phyloP scores from a whole-genome alignment of 805 yeast species.

The Starmerella stellata region DNA sequence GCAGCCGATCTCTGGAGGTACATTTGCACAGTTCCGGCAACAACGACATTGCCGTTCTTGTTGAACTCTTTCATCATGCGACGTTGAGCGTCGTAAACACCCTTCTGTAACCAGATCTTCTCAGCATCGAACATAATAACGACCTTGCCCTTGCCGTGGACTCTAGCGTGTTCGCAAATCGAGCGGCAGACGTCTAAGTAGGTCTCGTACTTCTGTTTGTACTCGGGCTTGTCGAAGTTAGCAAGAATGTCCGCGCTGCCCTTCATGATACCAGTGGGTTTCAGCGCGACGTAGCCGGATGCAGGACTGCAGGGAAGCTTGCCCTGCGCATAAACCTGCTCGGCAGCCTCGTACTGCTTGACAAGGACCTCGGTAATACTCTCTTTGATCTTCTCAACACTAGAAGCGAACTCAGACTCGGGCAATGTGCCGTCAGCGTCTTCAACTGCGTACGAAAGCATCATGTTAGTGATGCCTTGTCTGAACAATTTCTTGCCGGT shows the following conservation, averaged over 20 bases:
- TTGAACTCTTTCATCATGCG: constrained; percentile 59
- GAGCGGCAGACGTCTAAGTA: constrained; percentile 48
- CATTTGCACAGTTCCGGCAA: constrained; percentile 87
- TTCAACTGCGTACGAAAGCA: constrained; percentile 85
- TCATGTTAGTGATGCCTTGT: constrained; percentile 80
- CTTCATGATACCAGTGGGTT: constrained; percentile 75
- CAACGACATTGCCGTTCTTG: constrained; percentile 38
- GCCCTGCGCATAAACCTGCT: constrained; percentile 15
- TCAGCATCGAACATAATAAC: constrained; percentile 76
- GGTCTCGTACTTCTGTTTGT: constrained; percentile 33
- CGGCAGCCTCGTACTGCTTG: constrained; percentile 32
- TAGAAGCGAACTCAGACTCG: constrained; percentile 28
- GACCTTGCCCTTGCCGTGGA: constrained; percentile 30
- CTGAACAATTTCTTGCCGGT: constrained; percentile 51
- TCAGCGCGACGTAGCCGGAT: constrained; percentile 81
- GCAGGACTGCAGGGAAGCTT: constrained; percentile 48
- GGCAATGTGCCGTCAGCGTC: constrained; percentile 55
- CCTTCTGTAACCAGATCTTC: constrained; percentile 69
- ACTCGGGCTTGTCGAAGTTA: constrained; percentile 39
- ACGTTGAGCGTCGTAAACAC: constrained; percentile 81
- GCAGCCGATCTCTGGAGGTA: constrained; percentile 56
- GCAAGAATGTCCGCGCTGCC: constrained; percentile 59
- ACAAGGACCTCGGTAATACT: constrained; percentile 54
- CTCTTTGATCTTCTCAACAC: constrained; percentile 26
- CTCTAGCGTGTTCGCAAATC: constrained; percentile 37